Evolutionary conservation across 2,329 filamentous ascomycete genomes (phyloP).

Genomic region (Fusarium veterinarium): DNA sequence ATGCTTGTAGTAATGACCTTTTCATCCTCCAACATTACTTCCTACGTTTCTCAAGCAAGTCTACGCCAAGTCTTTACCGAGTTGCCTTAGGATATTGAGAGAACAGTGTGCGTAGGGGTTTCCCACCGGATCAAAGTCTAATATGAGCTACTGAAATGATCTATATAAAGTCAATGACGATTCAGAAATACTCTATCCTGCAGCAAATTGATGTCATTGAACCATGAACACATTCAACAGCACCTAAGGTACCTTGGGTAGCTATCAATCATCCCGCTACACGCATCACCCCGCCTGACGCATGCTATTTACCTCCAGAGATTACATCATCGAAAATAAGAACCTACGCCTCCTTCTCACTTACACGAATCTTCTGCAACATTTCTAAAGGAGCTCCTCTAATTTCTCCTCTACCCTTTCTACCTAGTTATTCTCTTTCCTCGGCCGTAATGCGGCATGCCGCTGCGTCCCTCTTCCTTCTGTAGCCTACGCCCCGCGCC

Average conservation of each 20-base stretch:
- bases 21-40: background rate
- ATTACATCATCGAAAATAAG: constrained; percentile 46
- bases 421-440: background rate
- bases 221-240: background rate
- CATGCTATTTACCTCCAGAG: constrained; percentile 28
- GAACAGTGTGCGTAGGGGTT: background rate
- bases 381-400: background rate
- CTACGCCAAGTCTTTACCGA: background rate
- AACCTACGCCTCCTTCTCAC: constrained; percentile 6
- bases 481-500: constrained; percentile 38
- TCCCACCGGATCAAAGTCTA: background rate
- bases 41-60: background rate
- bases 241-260: background rate
- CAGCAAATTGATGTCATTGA: constrained; percentile 1
- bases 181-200: background rate
- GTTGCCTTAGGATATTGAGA: background rate
- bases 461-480: constrained; percentile 55
- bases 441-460: constrained; percentile 71
- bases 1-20: background rate
- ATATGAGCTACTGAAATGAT: background rate
- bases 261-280: constrained; percentile 22
- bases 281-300: constrained; percentile 33
- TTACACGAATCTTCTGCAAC: constrained; percentile 3
- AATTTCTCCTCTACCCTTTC: too few species aligned
- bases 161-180: background rate